These are phyloP conservation scores for thale cress (Arabidopsis thaliana) DNA, from an alignment of 345 rosid species.

Conservation along the genomic window DNA sequence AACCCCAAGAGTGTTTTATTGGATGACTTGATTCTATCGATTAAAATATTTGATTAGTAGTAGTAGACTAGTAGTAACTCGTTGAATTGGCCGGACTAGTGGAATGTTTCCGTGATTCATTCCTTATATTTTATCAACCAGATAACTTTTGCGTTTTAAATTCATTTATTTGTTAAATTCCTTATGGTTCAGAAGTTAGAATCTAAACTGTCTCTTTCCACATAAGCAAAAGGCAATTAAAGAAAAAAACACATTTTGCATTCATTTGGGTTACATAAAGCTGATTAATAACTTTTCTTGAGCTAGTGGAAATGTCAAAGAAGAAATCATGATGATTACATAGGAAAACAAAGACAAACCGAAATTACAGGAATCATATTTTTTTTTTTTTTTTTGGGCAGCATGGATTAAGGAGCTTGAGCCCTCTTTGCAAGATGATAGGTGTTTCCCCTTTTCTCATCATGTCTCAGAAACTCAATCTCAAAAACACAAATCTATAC, in stretches of 20 bases:
- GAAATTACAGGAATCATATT: slow-evolving; percentile 38
- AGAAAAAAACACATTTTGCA: neutral
- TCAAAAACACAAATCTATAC: slow-evolving; percentile 43
- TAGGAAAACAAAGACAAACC: slow-evolving; percentile 27
- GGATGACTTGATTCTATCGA: slow-evolving; percentile 15
- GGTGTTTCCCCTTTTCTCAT: slow-evolving; percentile 26
- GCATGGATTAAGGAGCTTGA: slow-evolving; percentile 28
- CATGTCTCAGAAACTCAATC: slow-evolving; percentile 34
- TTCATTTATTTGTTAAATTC: neutral
- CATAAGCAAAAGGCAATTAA: neutral
- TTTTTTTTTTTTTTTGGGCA: neutral
- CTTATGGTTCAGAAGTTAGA: neutral
- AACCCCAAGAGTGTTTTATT: slow-evolving; percentile 31
- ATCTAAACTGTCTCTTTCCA: neutral
- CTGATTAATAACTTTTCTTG: slow-evolving; percentile 11
- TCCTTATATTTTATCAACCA: neutral
- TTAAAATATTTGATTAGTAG: slow-evolving; percentile 2
- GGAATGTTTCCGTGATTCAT: slow-evolving; percentile 1
- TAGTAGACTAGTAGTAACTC: slow-evolving; percentile 7
- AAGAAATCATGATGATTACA: slow-evolving; percentile 21
- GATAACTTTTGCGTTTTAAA: neutral
- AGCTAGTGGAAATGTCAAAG: slow-evolving; percentile 33
- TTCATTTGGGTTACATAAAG: slow-evolving; percentile 6
- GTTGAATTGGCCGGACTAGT: neutral
- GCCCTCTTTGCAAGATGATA: slow-evolving; percentile 14